These are phyloP conservation scores for Sporothrix protearum DNA, from an alignment of 2,329 filamentous ascomycete genomes.

Conservation along the genomic window DNA sequence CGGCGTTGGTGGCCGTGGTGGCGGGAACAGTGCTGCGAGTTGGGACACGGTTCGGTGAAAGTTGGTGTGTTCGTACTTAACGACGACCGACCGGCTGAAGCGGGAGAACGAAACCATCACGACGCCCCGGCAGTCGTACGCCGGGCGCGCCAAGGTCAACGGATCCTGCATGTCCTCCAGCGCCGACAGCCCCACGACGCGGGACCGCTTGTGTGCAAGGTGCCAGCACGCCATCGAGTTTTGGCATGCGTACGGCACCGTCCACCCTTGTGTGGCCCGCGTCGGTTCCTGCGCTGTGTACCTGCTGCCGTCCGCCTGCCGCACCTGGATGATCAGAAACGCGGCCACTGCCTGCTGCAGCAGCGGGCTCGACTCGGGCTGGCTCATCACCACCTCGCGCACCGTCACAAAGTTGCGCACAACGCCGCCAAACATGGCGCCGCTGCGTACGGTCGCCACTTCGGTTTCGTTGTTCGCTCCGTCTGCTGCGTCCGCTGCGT, in stretches of 20 bases:
- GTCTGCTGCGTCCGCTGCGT: no score
- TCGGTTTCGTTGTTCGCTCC: constrained; percentile 29
- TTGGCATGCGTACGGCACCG: constrained; percentile 52
- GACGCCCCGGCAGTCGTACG: constrained; percentile 56
- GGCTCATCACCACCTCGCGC: constrained; percentile 23
- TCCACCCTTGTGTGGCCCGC: constrained; percentile 49
- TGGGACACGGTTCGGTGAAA: constrained; percentile 55
- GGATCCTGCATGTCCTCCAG: constrained; percentile 46
- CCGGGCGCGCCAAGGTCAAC: constrained; percentile 49
- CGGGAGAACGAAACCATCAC: constrained; percentile 50
- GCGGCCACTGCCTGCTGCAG: constrained; percentile 50
- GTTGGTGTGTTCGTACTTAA: constrained; percentile 56
- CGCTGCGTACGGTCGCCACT: constrained; percentile 29
- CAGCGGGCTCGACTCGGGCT: constrained; percentile 37
- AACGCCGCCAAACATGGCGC: not conserved
- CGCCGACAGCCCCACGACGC: constrained; percentile 49
- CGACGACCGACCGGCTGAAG: constrained; percentile 44
- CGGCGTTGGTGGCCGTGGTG: constrained; percentile 39
- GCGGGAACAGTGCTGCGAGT: constrained; percentile 46
- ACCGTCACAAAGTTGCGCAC: constrained; percentile 18
- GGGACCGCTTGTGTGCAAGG: constrained; percentile 41
- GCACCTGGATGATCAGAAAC: constrained; percentile 45
- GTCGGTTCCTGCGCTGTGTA: constrained; percentile 49
- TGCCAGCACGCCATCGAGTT: constrained; percentile 52
- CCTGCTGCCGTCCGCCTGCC: constrained; percentile 45